Base-by-base conservation (phyloP, 345 rosid species). In the Citrus inodora region DNA sequence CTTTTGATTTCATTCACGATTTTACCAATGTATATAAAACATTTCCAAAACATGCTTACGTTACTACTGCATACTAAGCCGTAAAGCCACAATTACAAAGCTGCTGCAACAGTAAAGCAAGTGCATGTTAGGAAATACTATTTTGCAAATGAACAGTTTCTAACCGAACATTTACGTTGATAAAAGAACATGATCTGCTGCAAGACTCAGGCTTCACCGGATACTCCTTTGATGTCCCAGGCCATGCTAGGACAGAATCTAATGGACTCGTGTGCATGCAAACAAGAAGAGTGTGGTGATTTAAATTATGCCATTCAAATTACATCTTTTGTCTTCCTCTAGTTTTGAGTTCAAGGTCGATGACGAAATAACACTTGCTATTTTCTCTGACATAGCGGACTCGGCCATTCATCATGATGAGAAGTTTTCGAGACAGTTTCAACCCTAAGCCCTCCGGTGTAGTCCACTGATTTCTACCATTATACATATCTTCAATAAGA, bases 401-500 rank as follows among this genome's bases (percentile, higher is more conserved):
- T 32, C 55, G 80, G n/a, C 94, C 94, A 70, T 89, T 83, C 97
- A 92, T 90, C 81, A 51, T 76, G 28, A 82, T 84, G 33, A 92
- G 81, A 67, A 89, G 86, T 74, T 89, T 90, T 55, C 83, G 53
- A 1, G 97, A 90, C 69, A 85, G 76, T 70, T 88, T 87, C 69
- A 90, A 86, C 30, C 85, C 89, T 25, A 86, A 72, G 28, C 92
- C 97, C 79, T 90, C 97, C 40, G 79, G 89, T 17, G 91, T 86
- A 17, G 42, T 80, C 90, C 90, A 81, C 27, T 51, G 84, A 28
- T 85, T 89, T 80, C 84, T 83, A 5, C 79, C 85, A 22, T 87
- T 88, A 22, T 85, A 85, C 93, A 93, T 92, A 32, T 94, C 94
- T 76, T 88, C 79, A 75, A 92, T 64, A 62, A 90, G 83, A 74